These are phyloP conservation scores for Hansenula sp. DNA, from an alignment of 1,139 yeast genomes.

Conservation along the genomic window DNA sequence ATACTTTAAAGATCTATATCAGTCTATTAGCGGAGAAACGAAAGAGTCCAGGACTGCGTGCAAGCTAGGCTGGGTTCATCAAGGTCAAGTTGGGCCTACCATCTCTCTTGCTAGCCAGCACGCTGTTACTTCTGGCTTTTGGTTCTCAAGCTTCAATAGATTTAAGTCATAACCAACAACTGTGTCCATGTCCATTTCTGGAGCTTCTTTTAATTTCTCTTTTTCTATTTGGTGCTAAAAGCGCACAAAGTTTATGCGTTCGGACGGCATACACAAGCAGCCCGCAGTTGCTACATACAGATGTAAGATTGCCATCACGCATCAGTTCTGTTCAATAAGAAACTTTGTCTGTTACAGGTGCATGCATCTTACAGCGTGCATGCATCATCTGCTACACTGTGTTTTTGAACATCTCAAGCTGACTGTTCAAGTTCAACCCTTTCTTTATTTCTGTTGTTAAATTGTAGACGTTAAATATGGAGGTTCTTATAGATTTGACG, in stretches of 20 bases:
- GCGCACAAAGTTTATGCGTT: neutral
- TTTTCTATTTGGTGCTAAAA: neutral
- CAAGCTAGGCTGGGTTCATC: no score
- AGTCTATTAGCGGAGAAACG: no score
- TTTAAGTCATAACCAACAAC: no score
- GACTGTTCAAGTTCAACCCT: neutral
- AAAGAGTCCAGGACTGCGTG: no score
- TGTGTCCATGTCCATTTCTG: no score
- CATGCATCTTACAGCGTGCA: neutral
- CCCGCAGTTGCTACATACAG: neutral
- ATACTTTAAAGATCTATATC: no score
- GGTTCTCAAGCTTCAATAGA: no score
- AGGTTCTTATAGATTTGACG: neutral
- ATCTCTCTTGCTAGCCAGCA: no score
- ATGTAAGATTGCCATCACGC: conserved; percentile 1
- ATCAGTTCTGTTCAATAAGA: neutral
- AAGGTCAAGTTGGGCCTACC: no score
- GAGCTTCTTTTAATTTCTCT: neutral
- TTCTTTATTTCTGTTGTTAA: neutral
- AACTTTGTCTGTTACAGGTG: neutral
- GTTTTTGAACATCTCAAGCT: neutral
- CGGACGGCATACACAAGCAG: no score
- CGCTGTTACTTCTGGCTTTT: no score
- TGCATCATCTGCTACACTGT: conserved; percentile 1
- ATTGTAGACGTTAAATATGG: neutral